Conservation (phyloP, 192 early-diverging fungal genomes). For the Backusella australiensis region DNA sequence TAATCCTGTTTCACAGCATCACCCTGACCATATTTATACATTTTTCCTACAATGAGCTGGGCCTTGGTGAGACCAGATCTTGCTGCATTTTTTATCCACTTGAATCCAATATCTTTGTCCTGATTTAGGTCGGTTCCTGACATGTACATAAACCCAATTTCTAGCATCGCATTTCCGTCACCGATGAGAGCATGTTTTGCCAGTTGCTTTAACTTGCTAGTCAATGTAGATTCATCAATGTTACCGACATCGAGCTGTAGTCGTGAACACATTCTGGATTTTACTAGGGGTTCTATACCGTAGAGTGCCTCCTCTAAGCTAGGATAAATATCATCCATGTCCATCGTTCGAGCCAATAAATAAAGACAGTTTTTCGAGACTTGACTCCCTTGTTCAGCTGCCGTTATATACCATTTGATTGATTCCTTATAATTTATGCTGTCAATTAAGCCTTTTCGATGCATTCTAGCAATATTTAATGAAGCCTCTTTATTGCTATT, state of each 20-base stretch:
- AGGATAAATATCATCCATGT: not conserved
- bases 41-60: not conserved
- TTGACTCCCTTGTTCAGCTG: not conserved
- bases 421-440: not conserved
- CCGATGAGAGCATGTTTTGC: not conserved
- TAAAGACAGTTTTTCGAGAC: not conserved
- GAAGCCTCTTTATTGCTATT: not conserved
- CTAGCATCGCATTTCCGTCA: not conserved
- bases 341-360: not conserved
- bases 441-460: not conserved
- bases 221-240: not conserved
- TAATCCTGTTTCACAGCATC: not conserved
- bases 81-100: not conserved
- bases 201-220: not conserved
- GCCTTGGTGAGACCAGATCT: not conserved
- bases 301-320: not conserved
- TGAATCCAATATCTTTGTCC: not conserved
- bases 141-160: not conserved
- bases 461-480: not conserved
- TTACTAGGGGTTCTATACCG: not conserved
- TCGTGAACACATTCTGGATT: not conserved
- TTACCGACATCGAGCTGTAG: not conserved
- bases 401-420: not conserved
- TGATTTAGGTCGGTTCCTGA: not conserved
- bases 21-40: not conserved